phyloP scores from a whole-genome alignment of 129 eudicot genomes.

The Escallonia herrerae region DNA sequence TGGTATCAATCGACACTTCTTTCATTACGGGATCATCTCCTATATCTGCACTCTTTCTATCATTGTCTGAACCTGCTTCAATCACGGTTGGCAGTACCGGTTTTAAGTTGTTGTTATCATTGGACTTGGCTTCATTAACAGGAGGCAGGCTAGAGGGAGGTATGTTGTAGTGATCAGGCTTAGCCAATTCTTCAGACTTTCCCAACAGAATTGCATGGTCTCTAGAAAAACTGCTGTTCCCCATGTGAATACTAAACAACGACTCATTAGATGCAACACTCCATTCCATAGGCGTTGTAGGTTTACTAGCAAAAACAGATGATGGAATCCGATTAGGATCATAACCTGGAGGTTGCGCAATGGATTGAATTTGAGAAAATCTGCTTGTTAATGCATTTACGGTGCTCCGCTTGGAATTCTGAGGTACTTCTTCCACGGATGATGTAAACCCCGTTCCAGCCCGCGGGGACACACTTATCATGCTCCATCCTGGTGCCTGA shows the following conservation, averaged over 20 bases:
- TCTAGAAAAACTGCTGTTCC: conserved; percentile 51
- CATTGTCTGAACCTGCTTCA: conserved; percentile 34
- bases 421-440: not conserved
- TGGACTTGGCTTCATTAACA: conserved; percentile 13
- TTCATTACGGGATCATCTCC: conserved; percentile 13
- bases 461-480: conserved; percentile 30
- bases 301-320: conserved; percentile 32
- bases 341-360: conserved; percentile 41
- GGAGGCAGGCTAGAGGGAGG: conserved; percentile 12
- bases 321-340: conserved; percentile 52
- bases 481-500: conserved; percentile 26
- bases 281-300: conserved; percentile 45
- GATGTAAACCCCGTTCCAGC: not conserved
- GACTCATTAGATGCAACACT: conserved; percentile 73
- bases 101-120: conserved; percentile 16
- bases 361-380: conserved; percentile 53
- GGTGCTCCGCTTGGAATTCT: conserved; percentile 8
- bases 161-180: conserved; percentile 36
- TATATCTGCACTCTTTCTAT: conserved; percentile 22
- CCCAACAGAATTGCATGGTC: conserved; percentile 30
- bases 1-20: conserved; percentile 17
- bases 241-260: conserved; percentile 71
- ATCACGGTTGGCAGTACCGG: conserved; percentile 30
- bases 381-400: conserved; percentile 23
- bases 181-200: conserved; percentile 41